phyloP scores from a whole-genome alignment of 202 grass and related monocot species.

The Setaria viridis region DNA sequence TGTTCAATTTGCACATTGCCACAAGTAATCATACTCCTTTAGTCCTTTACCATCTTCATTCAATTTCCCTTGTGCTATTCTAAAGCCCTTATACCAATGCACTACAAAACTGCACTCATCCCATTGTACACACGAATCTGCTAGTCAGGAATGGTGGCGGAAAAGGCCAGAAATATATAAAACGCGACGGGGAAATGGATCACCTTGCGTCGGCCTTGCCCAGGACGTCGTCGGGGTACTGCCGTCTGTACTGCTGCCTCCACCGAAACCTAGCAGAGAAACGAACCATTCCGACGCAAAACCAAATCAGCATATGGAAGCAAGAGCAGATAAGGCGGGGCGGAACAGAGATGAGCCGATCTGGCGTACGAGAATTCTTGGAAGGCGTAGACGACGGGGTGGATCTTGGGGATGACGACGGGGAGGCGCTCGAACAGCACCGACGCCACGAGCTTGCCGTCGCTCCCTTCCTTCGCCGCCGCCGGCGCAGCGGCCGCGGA shows the following conservation, averaged over 20 bases:
- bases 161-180: neutral
- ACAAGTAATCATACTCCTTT: neutral
- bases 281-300: neutral
- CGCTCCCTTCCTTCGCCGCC: slow-evolving; percentile 12
- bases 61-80: neutral
- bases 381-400: slow-evolving; percentile 90
- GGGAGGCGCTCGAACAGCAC: slow-evolving; percentile 97
- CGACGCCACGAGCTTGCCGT: slow-evolving; percentile 78
- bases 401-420: slow-evolving; percentile 89
- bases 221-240: slow-evolving; percentile 87
- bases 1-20: neutral
- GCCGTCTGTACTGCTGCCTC: slow-evolving; percentile 84
- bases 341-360: neutral
- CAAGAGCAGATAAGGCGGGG: neutral
- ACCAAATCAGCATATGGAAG: slow-evolving; percentile 18
- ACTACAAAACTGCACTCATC: neutral
- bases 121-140: neutral
- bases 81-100: neutral
- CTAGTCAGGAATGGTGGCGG: neutral
- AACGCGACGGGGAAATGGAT: neutral
- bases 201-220: slow-evolving; percentile 76
- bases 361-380: slow-evolving; percentile 88
- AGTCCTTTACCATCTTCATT: neutral
- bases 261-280: slow-evolving; percentile 80
- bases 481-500: neutral